Evolutionary conservation across 768 basidiomycete species (phyloP).

Genomic region (Trametes meyenii): DNA sequence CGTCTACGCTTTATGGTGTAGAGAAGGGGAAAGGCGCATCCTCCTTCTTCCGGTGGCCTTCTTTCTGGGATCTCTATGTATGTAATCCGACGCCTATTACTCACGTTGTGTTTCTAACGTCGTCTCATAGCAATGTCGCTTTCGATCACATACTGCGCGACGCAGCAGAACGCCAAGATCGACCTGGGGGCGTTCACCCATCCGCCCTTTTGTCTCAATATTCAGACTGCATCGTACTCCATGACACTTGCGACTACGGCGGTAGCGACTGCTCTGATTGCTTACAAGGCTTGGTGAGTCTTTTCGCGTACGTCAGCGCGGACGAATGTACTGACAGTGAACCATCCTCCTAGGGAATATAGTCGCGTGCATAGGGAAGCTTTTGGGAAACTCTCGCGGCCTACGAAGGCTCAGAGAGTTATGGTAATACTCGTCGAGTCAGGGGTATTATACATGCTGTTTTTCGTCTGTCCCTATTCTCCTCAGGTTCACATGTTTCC

Average conservation of each 20-base stretch:
- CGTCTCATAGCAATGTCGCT: constrained; percentile 17
- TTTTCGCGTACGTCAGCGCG: neutral
- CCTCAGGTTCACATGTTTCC: neutral
- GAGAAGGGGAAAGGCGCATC: constrained; percentile 16
- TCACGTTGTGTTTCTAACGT: neutral
- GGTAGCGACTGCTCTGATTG: constrained; percentile 26
- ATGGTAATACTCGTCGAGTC: constrained; percentile 29
- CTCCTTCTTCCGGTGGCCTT: constrained; percentile 21
- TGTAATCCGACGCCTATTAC: neutral
- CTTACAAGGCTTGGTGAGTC: constrained; percentile 25
- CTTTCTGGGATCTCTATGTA: constrained; percentile 25
- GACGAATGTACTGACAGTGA: too few relatives aligned
- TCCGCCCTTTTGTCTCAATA: constrained; percentile 27
- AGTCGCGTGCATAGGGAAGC: neutral
- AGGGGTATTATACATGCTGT: constrained; percentile 29
- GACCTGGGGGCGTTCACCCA: constrained; percentile 22
- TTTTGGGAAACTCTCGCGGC: constrained; percentile 1
- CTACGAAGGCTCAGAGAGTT: constrained; percentile 21
- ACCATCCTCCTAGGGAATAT: neutral
- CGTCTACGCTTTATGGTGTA: constrained; percentile 24
- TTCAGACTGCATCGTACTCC: constrained; percentile 27
- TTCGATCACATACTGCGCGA: constrained; percentile 28
- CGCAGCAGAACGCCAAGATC: constrained; percentile 19
- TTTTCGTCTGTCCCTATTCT: constrained; percentile 24
- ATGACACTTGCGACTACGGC: constrained; percentile 25